These are phyloP conservation scores for Fusarium aywerte DNA, from an alignment of 2,329 filamentous ascomycete species.

Conservation along the genomic window DNA sequence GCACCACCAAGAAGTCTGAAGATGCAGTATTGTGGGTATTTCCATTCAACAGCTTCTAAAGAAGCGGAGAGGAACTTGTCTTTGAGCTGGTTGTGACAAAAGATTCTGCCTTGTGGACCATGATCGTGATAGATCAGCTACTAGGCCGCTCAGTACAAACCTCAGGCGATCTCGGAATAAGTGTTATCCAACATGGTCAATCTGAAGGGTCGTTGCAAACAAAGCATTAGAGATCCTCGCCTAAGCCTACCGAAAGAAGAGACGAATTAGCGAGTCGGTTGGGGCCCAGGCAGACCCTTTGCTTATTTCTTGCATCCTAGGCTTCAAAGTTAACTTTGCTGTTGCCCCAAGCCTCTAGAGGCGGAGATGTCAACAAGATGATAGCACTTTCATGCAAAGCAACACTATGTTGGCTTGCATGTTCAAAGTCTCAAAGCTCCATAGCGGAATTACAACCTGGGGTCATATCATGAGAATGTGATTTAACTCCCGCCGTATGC, in stretches of 20 bases:
- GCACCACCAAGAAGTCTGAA: constrained; percentile 24
- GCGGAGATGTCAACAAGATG: background rate
- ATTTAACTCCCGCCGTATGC: constrained; percentile 7
- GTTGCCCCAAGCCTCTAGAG: background rate
- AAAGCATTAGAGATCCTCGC: background rate
- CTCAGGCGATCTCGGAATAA: constrained; percentile 10
- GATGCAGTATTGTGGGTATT: constrained; percentile 18
- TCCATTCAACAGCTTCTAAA: background rate
- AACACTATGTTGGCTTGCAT: constrained; percentile 18
- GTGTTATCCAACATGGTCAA: constrained; percentile 11
- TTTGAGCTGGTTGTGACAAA: constrained; percentile 9
- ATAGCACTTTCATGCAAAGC: constrained; percentile 8
- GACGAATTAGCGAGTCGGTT: background rate
- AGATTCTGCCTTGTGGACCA: constrained; percentile 4
- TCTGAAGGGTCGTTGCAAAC: background rate
- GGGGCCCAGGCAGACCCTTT: background rate
- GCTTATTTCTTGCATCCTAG: background rate
- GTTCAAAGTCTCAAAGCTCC: background rate
- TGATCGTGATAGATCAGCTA: no score
- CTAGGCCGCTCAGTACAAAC: background rate
- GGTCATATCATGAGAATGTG: background rate
- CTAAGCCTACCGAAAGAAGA: background rate
- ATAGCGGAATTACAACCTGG: background rate
- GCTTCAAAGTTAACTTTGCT: background rate
- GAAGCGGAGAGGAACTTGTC: constrained; percentile 14